Conservation (phyloP, 306 rosid genomes). For the Trifolium dubium region DNA sequence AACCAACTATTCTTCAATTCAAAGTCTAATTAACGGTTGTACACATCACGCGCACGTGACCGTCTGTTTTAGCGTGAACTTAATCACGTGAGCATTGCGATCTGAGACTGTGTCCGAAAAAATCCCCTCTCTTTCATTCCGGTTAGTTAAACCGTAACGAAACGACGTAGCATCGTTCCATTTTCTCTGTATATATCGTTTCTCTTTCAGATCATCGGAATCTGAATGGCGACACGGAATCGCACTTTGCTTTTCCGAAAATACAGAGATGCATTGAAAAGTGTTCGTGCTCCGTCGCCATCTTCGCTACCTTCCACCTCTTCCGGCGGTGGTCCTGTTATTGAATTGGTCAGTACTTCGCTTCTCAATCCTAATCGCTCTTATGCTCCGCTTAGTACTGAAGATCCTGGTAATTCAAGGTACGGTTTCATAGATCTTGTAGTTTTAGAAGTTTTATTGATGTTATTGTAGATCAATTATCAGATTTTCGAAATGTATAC, state of each 20-base stretch:
- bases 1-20: constrained; percentile 3
- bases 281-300: constrained; percentile 71
- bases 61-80: constrained; percentile 17
- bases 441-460: neutral
- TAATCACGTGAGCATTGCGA: constrained; percentile 46
- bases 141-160: constrained; percentile 38
- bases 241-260: constrained; percentile 66
- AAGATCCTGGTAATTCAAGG: constrained; percentile 94
- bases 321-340: constrained; percentile 70
- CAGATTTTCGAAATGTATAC: neutral
- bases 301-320: constrained; percentile 52
- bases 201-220: constrained; percentile 35
- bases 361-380: constrained; percentile 78
- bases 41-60: constrained; percentile 52
- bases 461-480: constrained; percentile 30
- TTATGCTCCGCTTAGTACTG: constrained; percentile 91
- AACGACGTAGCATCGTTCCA: constrained; percentile 38
- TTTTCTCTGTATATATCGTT: neutral
- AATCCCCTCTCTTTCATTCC: neutral
- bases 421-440: constrained; percentile 47
- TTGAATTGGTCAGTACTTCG: constrained; percentile 85
- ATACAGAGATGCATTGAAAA: constrained; percentile 79
- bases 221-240: constrained; percentile 75
- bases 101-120: constrained; percentile 12
- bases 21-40: neutral